A percentile compares a stretch with the other conserved stretches of the same genome.
Conservation (phyloP, 345 rosid species). For the Populus euphratica region DNA sequence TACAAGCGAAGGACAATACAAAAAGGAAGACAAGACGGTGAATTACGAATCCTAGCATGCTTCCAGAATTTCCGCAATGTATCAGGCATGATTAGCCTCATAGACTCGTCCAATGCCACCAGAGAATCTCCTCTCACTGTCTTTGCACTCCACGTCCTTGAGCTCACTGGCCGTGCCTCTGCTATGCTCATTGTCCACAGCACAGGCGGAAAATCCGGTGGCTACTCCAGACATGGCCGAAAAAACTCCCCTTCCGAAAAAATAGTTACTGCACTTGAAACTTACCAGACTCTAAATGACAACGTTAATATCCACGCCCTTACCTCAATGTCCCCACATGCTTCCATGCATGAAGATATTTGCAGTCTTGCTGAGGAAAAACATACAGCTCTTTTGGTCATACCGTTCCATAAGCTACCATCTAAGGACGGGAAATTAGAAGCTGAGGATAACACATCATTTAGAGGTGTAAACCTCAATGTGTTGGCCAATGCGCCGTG, state of each 20-base stretch:
- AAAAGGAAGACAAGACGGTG: constrained; percentile 30
- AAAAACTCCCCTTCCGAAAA: constrained; percentile 40
- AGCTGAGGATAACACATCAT: constrained; percentile 39
- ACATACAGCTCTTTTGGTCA: constrained; percentile 40
- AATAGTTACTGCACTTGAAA: constrained; percentile 39
- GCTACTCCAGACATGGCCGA: constrained; percentile 5
- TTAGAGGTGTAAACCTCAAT: constrained; percentile 44
- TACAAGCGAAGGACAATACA: constrained; percentile 44
- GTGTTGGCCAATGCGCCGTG: constrained; percentile 56
- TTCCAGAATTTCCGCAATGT: constrained; percentile 38
- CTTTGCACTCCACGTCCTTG: constrained; percentile 52
- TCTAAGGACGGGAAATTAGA: constrained; percentile 25
- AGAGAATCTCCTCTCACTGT: constrained; percentile 49
- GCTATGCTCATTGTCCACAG: constrained; percentile 62
- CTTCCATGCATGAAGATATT: constrained; percentile 62
- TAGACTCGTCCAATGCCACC: constrained; percentile 48
- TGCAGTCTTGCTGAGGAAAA: constrained; percentile 62
- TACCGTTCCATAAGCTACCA: constrained; percentile 46
- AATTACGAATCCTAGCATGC: constrained; percentile 54
- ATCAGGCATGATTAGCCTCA: constrained; percentile 46
- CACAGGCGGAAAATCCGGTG: background rate
- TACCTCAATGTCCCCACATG: constrained; percentile 53
- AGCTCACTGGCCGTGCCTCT: constrained; percentile 60
- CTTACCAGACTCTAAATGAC: constrained; percentile 26
- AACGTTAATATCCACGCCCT: constrained; percentile 33